A percentile compares a stretch with the other conserved stretches of the same genome.
Evolutionary conservation across 2,329 filamentous ascomycete species (phyloP).

Genomic region (Fusarium armeniacum): DNA sequence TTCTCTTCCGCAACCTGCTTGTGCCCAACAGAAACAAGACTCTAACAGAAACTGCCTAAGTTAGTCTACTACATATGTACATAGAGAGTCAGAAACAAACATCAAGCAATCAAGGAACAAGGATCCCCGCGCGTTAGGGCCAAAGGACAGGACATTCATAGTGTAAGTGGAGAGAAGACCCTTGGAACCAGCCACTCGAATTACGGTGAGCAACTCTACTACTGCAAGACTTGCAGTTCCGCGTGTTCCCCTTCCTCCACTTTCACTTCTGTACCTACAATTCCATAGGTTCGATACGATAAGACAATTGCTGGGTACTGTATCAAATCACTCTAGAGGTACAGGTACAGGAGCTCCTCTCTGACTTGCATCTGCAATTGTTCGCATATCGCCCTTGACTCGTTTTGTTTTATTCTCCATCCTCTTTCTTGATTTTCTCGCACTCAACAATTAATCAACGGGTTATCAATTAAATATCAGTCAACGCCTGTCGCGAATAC

Average conservation of each 20-base stretch:
- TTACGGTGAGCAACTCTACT: slow-evolving; percentile 11
- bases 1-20: not conserved
- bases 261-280: slow-evolving; percentile 8
- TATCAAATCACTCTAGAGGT: not conserved
- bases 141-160: not conserved
- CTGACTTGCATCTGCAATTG: slow-evolving; percentile 44
- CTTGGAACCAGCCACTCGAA: slow-evolving; percentile 21
- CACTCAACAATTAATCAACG: slow-evolving; percentile 1
- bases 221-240: slow-evolving; percentile 13
- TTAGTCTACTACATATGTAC: not conserved
- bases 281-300: slow-evolving; percentile 3
- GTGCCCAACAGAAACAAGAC: slow-evolving; percentile 2
- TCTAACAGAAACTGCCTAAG: not conserved
- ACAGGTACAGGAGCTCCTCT: slow-evolving; percentile 8
- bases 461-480: slow-evolving; percentile 16
- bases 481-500: slow-evolving; percentile 14
- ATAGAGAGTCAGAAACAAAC: not conserved
- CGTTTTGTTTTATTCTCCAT: slow-evolving; percentile 16
- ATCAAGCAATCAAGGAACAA: not conserved
- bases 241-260: slow-evolving; percentile 10
- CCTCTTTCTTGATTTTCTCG: slow-evolving; percentile 5
- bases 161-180: slow-evolving; percentile 10
- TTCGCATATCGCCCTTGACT: slow-evolving; percentile 31
- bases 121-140: slow-evolving; percentile 3
- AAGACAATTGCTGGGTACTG: slow-evolving; percentile 3